Conservation (phyloP, 345 rosid genomes). For the Citrus glauca region DNA sequence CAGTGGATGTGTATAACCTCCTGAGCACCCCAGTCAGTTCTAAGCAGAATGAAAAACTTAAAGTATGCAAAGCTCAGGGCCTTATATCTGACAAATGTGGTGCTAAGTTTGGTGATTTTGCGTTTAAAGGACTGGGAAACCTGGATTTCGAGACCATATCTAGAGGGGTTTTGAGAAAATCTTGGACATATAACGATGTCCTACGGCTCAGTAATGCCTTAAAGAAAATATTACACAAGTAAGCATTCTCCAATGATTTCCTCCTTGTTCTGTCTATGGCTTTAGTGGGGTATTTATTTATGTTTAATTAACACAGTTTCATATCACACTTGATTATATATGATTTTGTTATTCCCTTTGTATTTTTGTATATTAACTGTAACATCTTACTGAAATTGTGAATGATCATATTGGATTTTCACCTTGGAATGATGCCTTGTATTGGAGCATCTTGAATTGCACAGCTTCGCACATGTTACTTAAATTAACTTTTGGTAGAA, state of each 20-base stretch:
- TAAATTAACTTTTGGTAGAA: neutral
- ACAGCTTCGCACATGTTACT: neutral
- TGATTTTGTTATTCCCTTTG: neutral
- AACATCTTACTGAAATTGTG: neutral
- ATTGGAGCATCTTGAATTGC: neutral
- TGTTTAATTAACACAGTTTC: neutral
- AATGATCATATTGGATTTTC: neutral
- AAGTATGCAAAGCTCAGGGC: slow-evolving; percentile 17
- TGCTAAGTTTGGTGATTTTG: slow-evolving; percentile 24
- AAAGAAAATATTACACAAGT: slow-evolving; percentile 61
- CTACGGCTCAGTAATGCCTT: slow-evolving; percentile 38
- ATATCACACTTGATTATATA: neutral
- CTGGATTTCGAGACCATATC: slow-evolving; percentile 27
- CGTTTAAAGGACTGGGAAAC: slow-evolving; percentile 27
- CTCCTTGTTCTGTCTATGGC: neutral
- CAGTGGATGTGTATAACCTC: slow-evolving; percentile 52
- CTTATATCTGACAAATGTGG: slow-evolving; percentile 34
- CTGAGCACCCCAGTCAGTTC: slow-evolving; percentile 35
- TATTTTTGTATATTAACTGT: neutral
- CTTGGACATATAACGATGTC: slow-evolving; percentile 45
- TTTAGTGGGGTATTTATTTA: neutral
- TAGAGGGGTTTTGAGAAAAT: slow-evolving; percentile 27
- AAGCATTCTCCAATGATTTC: slow-evolving; percentile 25
- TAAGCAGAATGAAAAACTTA: slow-evolving; percentile 25
- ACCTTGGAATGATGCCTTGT: neutral